Conservation (phyloP, 2,329 filamentous ascomycete genomes). For the Fragosphaeria purpurea region DNA sequence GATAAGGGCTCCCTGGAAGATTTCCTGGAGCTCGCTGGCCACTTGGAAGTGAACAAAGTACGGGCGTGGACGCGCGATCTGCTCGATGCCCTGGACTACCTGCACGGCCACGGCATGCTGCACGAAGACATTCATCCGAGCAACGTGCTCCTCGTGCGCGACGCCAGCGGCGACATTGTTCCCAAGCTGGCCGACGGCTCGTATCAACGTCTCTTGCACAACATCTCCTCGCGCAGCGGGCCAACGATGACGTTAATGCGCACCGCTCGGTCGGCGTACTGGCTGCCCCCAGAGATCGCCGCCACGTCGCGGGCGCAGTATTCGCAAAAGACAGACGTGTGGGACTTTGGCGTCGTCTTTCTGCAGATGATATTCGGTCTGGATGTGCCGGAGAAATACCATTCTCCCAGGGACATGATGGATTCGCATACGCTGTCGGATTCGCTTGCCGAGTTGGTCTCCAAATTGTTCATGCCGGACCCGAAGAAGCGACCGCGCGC, state of each 20-base stretch:
- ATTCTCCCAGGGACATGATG: conserved; percentile 66
- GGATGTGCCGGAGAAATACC: conserved; percentile 64
- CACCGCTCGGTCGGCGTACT: conserved; percentile 66
- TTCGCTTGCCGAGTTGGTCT: conserved; percentile 68
- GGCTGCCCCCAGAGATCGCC: conserved; percentile 70
- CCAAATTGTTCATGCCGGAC: conserved; percentile 75
- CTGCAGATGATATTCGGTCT: conserved; percentile 90
- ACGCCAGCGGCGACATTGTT: conserved; percentile 55
- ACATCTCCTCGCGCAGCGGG: conserved; percentile 41
- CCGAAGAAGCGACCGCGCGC: conserved; percentile 76
- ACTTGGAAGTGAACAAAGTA: conserved; percentile 62
- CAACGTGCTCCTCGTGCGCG: conserved; percentile 69
- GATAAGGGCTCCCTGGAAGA: conserved; percentile 77
- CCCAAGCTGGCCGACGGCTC: conserved; percentile 67
- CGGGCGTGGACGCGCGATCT: conserved; percentile 88
- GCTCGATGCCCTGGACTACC: conserved; percentile 76
- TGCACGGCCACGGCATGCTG: conserved; percentile 74
- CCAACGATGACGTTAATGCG: conserved; percentile 41
- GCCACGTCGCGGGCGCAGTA: conserved; percentile 51
- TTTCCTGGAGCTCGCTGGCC: conserved; percentile 67
- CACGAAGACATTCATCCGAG: conserved; percentile 74
- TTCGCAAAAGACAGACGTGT: conserved; percentile 78
- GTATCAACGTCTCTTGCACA: conserved; percentile 59
- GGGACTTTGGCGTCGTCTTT: conserved; percentile 88
- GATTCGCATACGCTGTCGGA: conserved; percentile 62